Base-by-base conservation (phyloP, 306 rosid genomes). In the Castanea crenata region DNA sequence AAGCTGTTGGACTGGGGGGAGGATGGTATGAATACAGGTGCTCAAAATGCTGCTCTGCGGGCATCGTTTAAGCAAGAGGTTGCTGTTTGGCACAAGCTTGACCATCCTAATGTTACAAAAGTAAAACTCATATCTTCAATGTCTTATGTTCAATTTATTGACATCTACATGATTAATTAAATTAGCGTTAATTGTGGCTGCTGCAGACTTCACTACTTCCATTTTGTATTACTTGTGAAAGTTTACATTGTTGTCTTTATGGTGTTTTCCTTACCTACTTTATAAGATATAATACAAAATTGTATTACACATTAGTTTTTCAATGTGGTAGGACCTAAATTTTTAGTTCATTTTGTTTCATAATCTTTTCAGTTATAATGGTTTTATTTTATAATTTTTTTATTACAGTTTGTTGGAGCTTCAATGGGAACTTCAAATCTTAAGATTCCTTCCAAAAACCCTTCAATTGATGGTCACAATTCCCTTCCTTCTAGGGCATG, bases 1-100 rank as follows among this genome's bases (percentile, higher is more conserved):
- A 95, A 95, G 87, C 83, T 95, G 68, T 88, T 95, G 93, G 94
- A 92, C 87, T 95, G 99, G 99, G 99, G 98, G 79, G 99, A 92
- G 90, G 98, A 92, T 68, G 93, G 97, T 74, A 82, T 86, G 25
- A 88, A 91, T 76, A 89, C 97, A 55, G 59, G 84, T 46, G 86
- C 94, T 41, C 98, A 92, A 83, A 89, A 96, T 62, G 87, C 91
- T 76, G 93, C 95, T 73, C 54, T 92, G 85, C 89, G 98, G 20
- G 89, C 95, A 75, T 92, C 98, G n/a, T 95, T 95, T 88, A 89
- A 21, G 83, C 97, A 95, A 89, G 99, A 95, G 86, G 99, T 92
- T 86, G 94, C 97, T 73, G 99, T 95, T 55, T 95, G 99, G 98
- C 94, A 95, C 83, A 91, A 95, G 90, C 99, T 95, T 81, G 92